Conservation (phyloP, 768 basidiomycete genomes). For the Mycena haematopus region DNA sequence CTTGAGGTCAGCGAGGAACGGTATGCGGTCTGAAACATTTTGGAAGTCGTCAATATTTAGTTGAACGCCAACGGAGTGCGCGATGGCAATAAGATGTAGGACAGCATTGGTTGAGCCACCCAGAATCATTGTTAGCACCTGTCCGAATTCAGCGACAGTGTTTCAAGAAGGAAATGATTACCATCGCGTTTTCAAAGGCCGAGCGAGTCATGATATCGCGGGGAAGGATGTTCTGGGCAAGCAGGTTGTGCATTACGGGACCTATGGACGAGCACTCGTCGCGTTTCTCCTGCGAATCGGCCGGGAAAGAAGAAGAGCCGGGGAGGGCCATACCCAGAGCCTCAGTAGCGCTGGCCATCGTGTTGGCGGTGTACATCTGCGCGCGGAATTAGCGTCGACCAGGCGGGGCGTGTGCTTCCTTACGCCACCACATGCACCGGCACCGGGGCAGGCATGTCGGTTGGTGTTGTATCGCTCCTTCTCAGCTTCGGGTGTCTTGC, state of each 20-base stretch:
- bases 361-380: constrained; percentile 98
- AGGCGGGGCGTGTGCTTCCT: constrained; percentile 38
- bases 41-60: constrained; percentile 94
- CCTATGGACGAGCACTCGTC: constrained; percentile 86
- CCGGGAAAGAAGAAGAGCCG: constrained; percentile 97
- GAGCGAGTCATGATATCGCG: constrained; percentile 96
- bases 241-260: constrained; percentile 80
- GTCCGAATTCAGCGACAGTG: constrained; percentile 8
- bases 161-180: constrained; percentile 38
- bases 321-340: constrained; percentile 96
- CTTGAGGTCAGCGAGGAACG: constrained; percentile 96
- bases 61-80: constrained; percentile 91
- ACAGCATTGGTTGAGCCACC: constrained; percentile 99
- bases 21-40: constrained; percentile 86
- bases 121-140: constrained; percentile 96
- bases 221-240: constrained; percentile 92
- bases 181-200: constrained; percentile 99
- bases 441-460: constrained; percentile 94
- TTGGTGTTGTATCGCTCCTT: constrained; percentile 84
- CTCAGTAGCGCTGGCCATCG: constrained; percentile 96
- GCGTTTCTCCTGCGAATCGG: constrained; percentile 88
- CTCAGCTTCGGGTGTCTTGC: constrained; percentile 84
- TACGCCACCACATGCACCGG: constrained; percentile 97
- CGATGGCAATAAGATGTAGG: constrained; percentile 94
- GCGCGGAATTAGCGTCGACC: not conserved